A percentile compares a stretch with the other conserved stretches of the same genome.
Evolutionary conservation across 2,329 filamentous ascomycete genomes (phyloP).

Genomic region (Phialophora verrucosa): DNA sequence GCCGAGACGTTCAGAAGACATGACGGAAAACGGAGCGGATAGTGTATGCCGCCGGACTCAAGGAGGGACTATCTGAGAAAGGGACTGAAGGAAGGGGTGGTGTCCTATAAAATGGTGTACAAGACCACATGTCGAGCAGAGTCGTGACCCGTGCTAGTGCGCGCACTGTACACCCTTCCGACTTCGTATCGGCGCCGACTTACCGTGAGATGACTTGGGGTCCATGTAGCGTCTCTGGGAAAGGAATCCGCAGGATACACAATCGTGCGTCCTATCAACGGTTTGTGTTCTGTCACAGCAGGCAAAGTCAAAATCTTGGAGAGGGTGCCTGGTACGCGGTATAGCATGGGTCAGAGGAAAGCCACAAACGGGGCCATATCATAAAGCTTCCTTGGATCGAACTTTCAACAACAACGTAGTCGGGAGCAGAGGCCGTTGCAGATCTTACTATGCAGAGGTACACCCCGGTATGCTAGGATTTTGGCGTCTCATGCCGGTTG

Average conservation of each 20-base stretch:
- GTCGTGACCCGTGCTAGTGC: slow-evolving; percentile 9
- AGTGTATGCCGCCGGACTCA: not conserved
- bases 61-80: slow-evolving; percentile 1
- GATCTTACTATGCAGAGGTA: not conserved
- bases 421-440: not conserved
- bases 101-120: slow-evolving; percentile 21
- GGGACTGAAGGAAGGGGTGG: slow-evolving; percentile 5
- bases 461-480: not conserved
- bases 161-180: not conserved
- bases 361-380: not conserved
- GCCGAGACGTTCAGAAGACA: slow-evolving; percentile 6
- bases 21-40: not conserved
- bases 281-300: not conserved
- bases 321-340: not conserved
- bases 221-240: slow-evolving; percentile 2
- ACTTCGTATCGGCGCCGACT: slow-evolving; percentile 25
- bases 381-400: not conserved
- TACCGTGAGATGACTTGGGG: slow-evolving; percentile 17
- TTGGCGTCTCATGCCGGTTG: not conserved
- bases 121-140: slow-evolving; percentile 13
- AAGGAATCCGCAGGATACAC: not conserved
- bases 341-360: not conserved
- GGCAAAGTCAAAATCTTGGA: not conserved
- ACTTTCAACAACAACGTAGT: not conserved
- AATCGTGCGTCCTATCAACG: not conserved